A percentile compares a stretch with the other conserved stretches of the same genome.
These are phyloP conservation scores for Tricholoma hemisulphureum DNA, from an alignment of 768 basidiomycete genomes.

Conservation along the genomic window DNA sequence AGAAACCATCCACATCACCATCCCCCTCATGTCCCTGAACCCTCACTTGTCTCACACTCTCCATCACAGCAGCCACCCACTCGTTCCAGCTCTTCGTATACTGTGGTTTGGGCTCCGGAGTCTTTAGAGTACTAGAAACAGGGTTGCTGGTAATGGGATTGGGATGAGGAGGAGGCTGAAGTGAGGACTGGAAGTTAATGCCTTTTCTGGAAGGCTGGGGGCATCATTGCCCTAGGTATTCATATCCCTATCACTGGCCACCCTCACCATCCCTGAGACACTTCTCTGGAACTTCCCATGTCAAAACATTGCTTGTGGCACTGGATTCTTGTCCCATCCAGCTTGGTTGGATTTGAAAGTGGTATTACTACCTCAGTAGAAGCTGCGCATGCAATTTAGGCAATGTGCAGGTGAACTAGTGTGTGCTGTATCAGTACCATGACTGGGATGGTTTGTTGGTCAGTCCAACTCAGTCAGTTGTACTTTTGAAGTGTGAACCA, in stretches of 20 bases:
- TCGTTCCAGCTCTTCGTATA: not conserved
- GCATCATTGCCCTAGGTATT: too few species aligned
- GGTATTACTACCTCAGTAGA: not conserved
- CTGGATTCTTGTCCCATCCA: too few species aligned
- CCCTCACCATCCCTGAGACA: not conserved
- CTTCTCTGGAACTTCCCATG: not conserved
- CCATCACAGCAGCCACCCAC: not conserved
- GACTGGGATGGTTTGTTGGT: not conserved
- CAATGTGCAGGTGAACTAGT: not conserved
- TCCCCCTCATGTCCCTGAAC: not conserved
- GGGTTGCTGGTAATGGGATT: not conserved
- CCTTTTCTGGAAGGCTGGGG: not conserved
- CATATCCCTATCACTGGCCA: too few species aligned
- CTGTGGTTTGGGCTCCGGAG: not conserved
- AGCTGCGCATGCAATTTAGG: not conserved
- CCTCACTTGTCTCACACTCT: not conserved
- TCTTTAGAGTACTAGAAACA: not conserved
- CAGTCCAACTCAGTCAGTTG: too few species aligned
- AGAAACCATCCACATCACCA: too few species aligned
- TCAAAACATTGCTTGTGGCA: not conserved
- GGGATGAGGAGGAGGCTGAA: not conserved
- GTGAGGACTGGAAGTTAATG: not conserved
- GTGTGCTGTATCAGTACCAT: not conserved
- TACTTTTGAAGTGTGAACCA: not conserved
- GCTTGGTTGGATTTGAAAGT: not conserved